phyloP scores from a whole-genome alignment of 345 rosid species.

The Microthlaspi erraticum region DNA sequence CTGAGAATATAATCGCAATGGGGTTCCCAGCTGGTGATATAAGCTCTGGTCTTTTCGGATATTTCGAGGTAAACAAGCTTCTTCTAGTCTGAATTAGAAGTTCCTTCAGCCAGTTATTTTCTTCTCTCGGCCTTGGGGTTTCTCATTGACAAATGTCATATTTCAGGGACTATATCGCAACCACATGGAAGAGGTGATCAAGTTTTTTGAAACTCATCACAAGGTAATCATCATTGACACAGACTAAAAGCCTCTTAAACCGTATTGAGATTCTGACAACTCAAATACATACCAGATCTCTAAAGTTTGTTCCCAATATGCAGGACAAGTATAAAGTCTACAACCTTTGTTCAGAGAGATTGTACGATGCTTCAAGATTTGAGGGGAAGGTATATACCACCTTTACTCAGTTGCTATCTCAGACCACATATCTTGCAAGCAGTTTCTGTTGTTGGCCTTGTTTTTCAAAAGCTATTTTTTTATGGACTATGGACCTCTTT shows the following conservation, averaged over 20 bases:
- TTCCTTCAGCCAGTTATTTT: slow-evolving; percentile 24
- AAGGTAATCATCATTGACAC: slow-evolving; percentile 60
- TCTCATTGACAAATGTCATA: slow-evolving; percentile 29
- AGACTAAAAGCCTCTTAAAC: slow-evolving; percentile 21
- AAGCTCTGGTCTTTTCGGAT: slow-evolving; percentile 92
- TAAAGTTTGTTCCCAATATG: slow-evolving; percentile 34
- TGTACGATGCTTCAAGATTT: slow-evolving; percentile 82
- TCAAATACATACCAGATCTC: slow-evolving; percentile 6
- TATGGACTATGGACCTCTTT: not conserved
- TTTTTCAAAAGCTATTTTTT: slow-evolving; percentile 12
- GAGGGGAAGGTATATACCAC: slow-evolving; percentile 75
- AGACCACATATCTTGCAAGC: slow-evolving; percentile 18
- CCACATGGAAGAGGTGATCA: slow-evolving; percentile 96
- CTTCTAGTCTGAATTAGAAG: slow-evolving; percentile 4
- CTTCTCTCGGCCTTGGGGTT: slow-evolving; percentile 9
- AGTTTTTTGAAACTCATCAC: slow-evolving; percentile 88
- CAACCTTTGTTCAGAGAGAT: slow-evolving; percentile 95
- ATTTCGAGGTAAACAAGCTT: slow-evolving; percentile 66
- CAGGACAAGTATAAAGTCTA: slow-evolving; percentile 96
- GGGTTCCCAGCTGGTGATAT: slow-evolving; percentile 96
- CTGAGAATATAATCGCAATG: slow-evolving; percentile 94
- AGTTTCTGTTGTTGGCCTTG: slow-evolving; percentile 1
- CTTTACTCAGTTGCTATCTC: slow-evolving; percentile 3
- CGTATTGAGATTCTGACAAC: not conserved
- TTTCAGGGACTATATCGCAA: slow-evolving; percentile 90